phyloP scores from a whole-genome alignment of 208 protist genomes.

The Leptomonas pyrrhocoris region DNA sequence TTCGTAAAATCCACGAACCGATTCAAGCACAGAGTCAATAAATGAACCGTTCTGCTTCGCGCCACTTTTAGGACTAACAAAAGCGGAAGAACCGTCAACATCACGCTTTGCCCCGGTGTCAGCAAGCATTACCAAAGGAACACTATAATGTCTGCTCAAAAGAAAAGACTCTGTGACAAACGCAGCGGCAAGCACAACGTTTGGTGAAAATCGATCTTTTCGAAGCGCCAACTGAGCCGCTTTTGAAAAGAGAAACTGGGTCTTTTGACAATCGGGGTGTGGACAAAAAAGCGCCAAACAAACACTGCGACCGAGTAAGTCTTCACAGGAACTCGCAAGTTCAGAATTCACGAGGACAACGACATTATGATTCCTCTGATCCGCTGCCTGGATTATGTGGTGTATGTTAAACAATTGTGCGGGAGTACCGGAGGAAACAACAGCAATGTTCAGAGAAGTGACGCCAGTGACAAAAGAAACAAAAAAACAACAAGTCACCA shows the following conservation, averaged over 20 bases:
- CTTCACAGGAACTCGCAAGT: neutral
- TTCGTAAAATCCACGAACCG: neutral
- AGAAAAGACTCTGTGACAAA: neutral
- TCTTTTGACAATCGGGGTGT: neutral
- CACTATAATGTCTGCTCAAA: neutral
- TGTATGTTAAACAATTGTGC: neutral
- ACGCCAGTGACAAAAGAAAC: neutral
- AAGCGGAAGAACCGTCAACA: neutral
- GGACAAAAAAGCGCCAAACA: conserved; percentile 2
- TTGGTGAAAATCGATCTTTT: neutral
- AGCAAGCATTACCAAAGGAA: conserved; percentile 14
- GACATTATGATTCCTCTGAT: conserved; percentile 11
- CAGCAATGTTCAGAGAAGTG: conserved; percentile 1
- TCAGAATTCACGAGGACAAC: conserved; percentile 1
- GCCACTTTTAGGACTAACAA: neutral
- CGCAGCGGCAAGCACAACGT: conserved; percentile 8
- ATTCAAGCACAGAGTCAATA: neutral
- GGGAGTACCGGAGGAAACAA: conserved; percentile 13
- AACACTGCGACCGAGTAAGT: neutral
- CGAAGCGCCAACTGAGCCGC: neutral
- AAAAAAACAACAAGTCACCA: neutral
- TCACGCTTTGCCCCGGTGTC: neutral
- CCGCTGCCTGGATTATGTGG: neutral
- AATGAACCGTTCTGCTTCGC: neutral
- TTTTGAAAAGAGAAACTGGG: neutral